phyloP scores from a whole-genome alignment of 352 stramenopile genomes.

The Elongisporangium anandrum region DNA sequence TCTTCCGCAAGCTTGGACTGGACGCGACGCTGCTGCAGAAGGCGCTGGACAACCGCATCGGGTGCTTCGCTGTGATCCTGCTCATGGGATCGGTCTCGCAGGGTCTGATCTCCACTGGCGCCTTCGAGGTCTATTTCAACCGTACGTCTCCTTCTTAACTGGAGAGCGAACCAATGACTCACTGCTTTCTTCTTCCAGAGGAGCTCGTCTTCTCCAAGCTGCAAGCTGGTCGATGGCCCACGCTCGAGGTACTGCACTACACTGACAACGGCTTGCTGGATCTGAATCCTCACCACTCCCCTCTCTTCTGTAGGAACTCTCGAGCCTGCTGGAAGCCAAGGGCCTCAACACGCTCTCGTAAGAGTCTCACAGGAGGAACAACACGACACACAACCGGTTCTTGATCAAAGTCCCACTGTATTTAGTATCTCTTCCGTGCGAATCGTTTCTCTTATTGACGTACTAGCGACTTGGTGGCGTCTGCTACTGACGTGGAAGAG shows the following conservation, averaged over 20 bases:
- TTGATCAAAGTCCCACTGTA: no score
- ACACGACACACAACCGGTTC: no score
- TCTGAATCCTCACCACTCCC: not conserved
- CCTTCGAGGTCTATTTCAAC: constrained; percentile 84
- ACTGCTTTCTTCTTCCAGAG: constrained; percentile 19
- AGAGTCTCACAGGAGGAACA: no score
- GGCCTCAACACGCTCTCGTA: not conserved
- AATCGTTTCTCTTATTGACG: no score
- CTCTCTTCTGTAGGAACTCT: not conserved
- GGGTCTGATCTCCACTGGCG: constrained; percentile 58
- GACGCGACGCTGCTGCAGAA: constrained; percentile 53
- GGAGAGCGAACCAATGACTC: no score
- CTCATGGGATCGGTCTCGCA: constrained; percentile 59
- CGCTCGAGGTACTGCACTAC: constrained; percentile 36
- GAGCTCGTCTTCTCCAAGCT: constrained; percentile 79
- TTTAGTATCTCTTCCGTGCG: no score
- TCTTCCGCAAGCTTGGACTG: constrained; percentile 41
- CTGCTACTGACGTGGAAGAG: no score
- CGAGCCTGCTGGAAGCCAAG: not conserved
- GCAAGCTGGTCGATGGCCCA: constrained; percentile 55
- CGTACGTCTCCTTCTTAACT: no score
- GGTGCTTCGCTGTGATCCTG: constrained; percentile 60
- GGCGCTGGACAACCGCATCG: constrained; percentile 68
- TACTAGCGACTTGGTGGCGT: no score
- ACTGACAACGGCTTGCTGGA: no score